Conservation (phyloP, 306 rosid genomes). For the Alnus glutinosa region DNA sequence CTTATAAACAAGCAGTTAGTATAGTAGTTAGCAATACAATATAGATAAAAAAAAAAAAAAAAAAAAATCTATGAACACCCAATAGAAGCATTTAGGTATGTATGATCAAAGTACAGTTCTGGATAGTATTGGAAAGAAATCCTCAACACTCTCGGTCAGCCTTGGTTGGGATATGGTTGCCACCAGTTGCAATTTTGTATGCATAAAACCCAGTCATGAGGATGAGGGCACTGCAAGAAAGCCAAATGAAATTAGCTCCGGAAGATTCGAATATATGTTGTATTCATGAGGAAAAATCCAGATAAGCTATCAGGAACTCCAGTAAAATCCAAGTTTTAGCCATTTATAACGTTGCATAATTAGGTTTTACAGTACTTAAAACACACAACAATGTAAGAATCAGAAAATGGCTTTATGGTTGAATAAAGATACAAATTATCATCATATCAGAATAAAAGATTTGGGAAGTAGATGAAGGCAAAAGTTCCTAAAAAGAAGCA, state of each 20-base stretch:
- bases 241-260: slow-evolving; percentile 17
- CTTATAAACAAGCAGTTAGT: slow-evolving; percentile 14
- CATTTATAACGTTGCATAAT: not conserved
- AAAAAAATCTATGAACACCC: not conserved
- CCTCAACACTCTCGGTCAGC: slow-evolving; percentile 41
- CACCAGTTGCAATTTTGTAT: slow-evolving; percentile 80
- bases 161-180: slow-evolving; percentile 78
- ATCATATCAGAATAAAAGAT: not conserved
- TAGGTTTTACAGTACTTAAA: not conserved
- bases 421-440: not conserved
- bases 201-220: slow-evolving; percentile 75
- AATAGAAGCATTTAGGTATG: slow-evolving; percentile 6
- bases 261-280: not conserved
- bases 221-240: slow-evolving; percentile 65
- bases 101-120: not conserved
- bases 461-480: not conserved
- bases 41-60: slow-evolving; percentile 1
- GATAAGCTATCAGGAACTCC: slow-evolving; percentile 2
- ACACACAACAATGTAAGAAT: not conserved
- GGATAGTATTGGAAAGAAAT: not conserved
- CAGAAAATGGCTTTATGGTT: not conserved
- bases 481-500: not conserved
- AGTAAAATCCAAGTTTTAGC: not conserved
- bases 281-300: not conserved
- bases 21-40: not conserved